These are phyloP conservation scores for Penicillium sp. DNA, from an alignment of 2,329 filamentous ascomycete species.

Conservation along the genomic window DNA sequence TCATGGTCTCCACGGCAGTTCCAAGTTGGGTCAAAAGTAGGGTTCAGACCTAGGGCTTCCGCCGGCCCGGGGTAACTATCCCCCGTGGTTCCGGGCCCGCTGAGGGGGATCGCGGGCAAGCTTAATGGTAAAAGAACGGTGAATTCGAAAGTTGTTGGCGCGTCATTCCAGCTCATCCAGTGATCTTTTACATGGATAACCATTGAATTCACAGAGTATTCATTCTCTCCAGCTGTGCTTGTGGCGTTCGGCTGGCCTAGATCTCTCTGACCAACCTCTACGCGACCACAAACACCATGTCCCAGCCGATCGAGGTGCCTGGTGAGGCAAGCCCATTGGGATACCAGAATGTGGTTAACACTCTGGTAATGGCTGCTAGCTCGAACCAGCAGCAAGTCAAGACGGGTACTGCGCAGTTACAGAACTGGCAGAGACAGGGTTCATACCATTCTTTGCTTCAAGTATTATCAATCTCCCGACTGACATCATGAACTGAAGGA, in stretches of 20 bases:
- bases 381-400: slow-evolving; percentile 66
- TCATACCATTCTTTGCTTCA: slow-evolving; percentile 70
- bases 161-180: not conserved
- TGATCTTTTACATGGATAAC: not conserved
- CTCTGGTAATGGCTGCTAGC: slow-evolving; percentile 64
- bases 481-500: not conserved
- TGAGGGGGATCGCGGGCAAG: slow-evolving; percentile 17
- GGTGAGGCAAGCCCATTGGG: slow-evolving; percentile 76
- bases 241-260: not conserved
- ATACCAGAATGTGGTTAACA: slow-evolving; percentile 63
- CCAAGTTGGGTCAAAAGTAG: slow-evolving; percentile 17
- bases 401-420: slow-evolving; percentile 66
- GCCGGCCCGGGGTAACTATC: slow-evolving; percentile 23
- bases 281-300: not conserved
- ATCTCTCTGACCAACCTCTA: not conserved
- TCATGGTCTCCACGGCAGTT: slow-evolving; percentile 20
- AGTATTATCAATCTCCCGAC: slow-evolving; percentile 42
- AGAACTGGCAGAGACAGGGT: slow-evolving; percentile 66
- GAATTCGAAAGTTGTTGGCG: slow-evolving; percentile 2
- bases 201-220: not conserved
- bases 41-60: slow-evolving; percentile 32
- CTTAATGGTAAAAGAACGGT: not conserved
- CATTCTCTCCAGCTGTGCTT: not conserved
- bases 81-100: slow-evolving; percentile 19
- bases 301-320: slow-evolving; percentile 66